phyloP scores from a whole-genome alignment of 202 grass and related monocot genomes.

The Setaria viridis region DNA sequence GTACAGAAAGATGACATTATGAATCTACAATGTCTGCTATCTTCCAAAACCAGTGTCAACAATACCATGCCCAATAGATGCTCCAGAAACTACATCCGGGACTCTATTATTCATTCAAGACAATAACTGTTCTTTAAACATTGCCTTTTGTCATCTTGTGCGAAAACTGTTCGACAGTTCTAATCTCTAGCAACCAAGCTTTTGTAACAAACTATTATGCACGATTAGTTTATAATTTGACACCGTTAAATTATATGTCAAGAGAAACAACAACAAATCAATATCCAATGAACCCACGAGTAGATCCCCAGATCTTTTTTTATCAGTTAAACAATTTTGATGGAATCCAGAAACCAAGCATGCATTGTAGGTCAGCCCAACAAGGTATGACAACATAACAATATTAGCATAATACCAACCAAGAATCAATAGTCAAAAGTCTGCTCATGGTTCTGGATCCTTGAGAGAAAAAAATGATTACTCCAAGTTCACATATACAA shows the following conservation, averaged over 20 bases:
- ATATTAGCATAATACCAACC: conserved; percentile 18
- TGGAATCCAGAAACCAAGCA: conserved; percentile 3
- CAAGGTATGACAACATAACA: not conserved
- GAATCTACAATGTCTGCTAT: conserved; percentile 5
- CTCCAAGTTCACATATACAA: not conserved
- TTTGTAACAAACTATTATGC: conserved; percentile 13
- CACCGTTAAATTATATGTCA: conserved; percentile 14
- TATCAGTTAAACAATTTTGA: not conserved
- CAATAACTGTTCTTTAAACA: not conserved
- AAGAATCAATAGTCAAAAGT: not conserved
- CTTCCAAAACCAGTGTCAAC: conserved; percentile 1
- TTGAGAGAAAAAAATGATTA: not conserved
- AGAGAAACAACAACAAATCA: not conserved
- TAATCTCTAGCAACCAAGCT: not conserved
- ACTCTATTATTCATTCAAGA: conserved; percentile 11
- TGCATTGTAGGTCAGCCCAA: not conserved
- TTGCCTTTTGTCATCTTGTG: conserved; percentile 10
- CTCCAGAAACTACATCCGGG: not conserved
- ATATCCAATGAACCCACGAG: not conserved
- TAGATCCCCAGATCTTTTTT: conserved; percentile 15
- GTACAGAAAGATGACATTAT: not conserved
- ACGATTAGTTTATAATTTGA: not conserved
- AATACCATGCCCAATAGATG: conserved; percentile 16
- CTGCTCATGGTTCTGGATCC: not conserved
- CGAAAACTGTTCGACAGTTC: not conserved